A percentile compares a stretch with the other conserved stretches of the same genome.
These are phyloP conservation scores for Pseudevernia furfuracea DNA, from an alignment of 495 filamentous ascomycete species.

Conservation along the genomic window DNA sequence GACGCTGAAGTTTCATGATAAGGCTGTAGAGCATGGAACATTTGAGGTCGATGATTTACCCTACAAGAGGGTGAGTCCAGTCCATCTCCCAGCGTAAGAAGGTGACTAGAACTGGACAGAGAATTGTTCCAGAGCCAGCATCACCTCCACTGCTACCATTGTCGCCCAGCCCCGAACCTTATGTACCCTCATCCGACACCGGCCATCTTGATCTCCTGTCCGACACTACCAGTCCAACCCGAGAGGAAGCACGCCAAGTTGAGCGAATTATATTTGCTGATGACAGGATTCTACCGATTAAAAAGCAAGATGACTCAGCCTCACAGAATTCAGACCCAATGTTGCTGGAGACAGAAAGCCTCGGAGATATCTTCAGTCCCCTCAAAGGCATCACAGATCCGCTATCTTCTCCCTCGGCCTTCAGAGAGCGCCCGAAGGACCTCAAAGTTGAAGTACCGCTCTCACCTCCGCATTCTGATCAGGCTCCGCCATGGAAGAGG, in stretches of 20 bases:
- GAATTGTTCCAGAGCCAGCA: conserved; percentile 31
- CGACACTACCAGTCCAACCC: conserved; percentile 40
- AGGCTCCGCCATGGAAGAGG: conserved; percentile 26
- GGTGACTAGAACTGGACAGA: conserved; percentile 6
- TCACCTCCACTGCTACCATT: conserved; percentile 55
- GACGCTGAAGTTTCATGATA: conserved; percentile 35
- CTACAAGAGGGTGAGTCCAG: conserved; percentile 33
- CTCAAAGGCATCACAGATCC: conserved; percentile 22
- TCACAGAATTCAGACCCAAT: conserved; percentile 24
- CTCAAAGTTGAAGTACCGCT: conserved; percentile 34
- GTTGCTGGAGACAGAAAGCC: conserved; percentile 21
- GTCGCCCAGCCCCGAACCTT: conserved; percentile 34
- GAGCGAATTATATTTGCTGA: conserved; percentile 36
- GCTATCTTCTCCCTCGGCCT: conserved; percentile 21
- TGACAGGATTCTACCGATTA: conserved; percentile 27
- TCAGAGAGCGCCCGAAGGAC: conserved; percentile 29
- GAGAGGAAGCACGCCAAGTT: conserved; percentile 40
- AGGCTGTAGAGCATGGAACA: conserved; percentile 29
- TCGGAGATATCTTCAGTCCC: conserved; percentile 25
- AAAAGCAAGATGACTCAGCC: neutral
- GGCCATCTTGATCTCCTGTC: conserved; percentile 48
- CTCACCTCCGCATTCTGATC: conserved; percentile 26
- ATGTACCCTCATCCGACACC: conserved; percentile 39
- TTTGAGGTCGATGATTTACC: conserved; percentile 29
- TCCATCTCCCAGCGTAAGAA: neutral